Base-by-base conservation (phyloP, 73 alveolate genomes). In the Paramecium tetraurelia region DNA sequence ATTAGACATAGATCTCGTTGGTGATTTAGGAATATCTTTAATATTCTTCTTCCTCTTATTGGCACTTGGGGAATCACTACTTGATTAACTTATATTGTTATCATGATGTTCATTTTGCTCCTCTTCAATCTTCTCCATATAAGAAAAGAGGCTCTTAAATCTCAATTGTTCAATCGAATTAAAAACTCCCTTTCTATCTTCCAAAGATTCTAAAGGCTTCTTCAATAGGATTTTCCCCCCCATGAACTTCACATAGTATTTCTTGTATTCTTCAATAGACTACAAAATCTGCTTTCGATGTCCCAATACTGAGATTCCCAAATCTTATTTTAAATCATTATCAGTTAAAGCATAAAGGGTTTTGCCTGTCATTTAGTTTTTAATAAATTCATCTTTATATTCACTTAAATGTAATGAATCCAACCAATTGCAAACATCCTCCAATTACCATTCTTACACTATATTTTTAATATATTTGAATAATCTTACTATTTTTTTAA, bases 111-210 rank as follows among this genome's bases (percentile, higher is more conserved):
- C 69, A 53, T 53, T 53, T 53, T 53, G 22, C 21, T 18, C 88
- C 71, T 86, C 63, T 24, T 86, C 93, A 36, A 86, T 35, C 43
- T 63, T 86, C 21, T 86, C 85, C 53, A 86, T 59, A 48, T 40
- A 86, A 36, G 69, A 63, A 18, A 86, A 86, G 16, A 40, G 21
- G 3, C 72, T 86, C 38, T 57, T 41, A 59, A 59, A 63, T 86
- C 72, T 86, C 40, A n/a, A 76, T 36, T 72, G 40, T 36, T 72
- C 84, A 68, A 86, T 86, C 0, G 88, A 63, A 43, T 63, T 58
- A 16, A 24, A 72, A n/a, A 58, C 9, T n/a, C 69, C 69, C 21
- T 53, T 53, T 53, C 31, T 53, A 53, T 53, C 69, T 53, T 53
- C 69, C 9, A 53, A 53, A 7, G 69, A 53, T 53, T 53, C 69